phyloP scores from a whole-genome alignment of 2,329 filamentous ascomycete species.

The Venturia aucupariae region DNA sequence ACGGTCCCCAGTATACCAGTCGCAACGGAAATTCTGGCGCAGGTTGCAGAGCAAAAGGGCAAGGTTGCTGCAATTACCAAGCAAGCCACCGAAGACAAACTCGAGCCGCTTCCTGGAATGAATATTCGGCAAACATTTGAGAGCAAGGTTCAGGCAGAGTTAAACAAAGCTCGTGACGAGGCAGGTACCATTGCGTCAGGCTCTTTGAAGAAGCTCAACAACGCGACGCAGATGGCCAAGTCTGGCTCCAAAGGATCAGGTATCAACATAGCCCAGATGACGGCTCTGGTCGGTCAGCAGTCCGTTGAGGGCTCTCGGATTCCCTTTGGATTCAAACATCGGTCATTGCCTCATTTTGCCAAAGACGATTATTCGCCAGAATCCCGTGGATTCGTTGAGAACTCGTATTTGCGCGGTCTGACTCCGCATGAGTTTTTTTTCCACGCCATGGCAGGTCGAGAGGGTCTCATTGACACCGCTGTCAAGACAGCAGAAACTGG shows the following conservation, averaged over 20 bases:
- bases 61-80: conserved; percentile 69
- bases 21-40: conserved; percentile 72
- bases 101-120: conserved; percentile 96
- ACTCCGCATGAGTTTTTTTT: conserved; percentile 98
- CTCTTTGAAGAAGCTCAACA: conserved; percentile 91
- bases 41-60: conserved; percentile 72
- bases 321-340: conserved; percentile 97
- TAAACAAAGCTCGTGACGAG: conserved; percentile 93
- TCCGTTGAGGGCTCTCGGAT: conserved; percentile 98
- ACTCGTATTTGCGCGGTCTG: conserved; percentile 91
- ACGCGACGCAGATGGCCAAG: conserved; percentile 89
- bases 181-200: conserved; percentile 88
- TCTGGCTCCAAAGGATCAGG: conserved; percentile 98
- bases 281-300: conserved; percentile 92
- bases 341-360: conserved; percentile 92
- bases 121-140: conserved; percentile 98
- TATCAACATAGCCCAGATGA: conserved; percentile 99
- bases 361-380: conserved; percentile 99
- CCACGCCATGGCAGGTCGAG: conserved; percentile 99
- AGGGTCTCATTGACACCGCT: conserved; percentile 98
- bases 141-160: conserved; percentile 85
- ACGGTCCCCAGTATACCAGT: conserved; percentile 74
- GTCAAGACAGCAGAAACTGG: conserved; percentile 99
- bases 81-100: conserved; percentile 71
- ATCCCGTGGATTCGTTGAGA: conserved; percentile 95